A percentile compares a stretch with the other conserved stretches of the same genome.
These are phyloP conservation scores for Pythium vanterpoolii DNA, from an alignment of 352 stramenopile genomes.

Conservation along the genomic window DNA sequence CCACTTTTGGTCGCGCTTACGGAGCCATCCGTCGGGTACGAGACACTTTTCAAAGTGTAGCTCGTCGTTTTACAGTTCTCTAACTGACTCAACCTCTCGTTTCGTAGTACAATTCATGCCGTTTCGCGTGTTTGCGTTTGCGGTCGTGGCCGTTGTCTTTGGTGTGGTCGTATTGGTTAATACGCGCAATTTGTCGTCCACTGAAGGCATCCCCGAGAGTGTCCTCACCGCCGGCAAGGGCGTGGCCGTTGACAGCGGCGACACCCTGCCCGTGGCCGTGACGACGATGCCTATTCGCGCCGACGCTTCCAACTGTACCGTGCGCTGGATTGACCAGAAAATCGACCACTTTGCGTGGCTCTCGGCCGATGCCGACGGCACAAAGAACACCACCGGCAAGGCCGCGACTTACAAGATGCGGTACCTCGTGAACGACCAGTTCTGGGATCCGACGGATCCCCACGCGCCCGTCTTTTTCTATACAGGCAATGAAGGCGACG, in stretches of 20 bases:
- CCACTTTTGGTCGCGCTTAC: conserved; percentile 24
- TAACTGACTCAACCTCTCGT: not conserved
- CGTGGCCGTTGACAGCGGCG: not conserved
- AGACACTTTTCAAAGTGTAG: not conserved
- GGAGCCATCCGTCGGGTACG: conserved; percentile 20
- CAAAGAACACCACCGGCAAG: conserved; percentile 19
- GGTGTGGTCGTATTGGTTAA: conserved; percentile 70
- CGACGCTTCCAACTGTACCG: conserved; percentile 70
- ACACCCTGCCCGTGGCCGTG: not conserved
- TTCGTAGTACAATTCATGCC: conserved; percentile 28
- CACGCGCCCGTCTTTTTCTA: conserved; percentile 76
- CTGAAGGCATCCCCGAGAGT: conserved; percentile 35
- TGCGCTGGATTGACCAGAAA: conserved; percentile 85
- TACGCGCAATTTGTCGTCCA: conserved; percentile 56
- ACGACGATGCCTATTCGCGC: conserved; percentile 29
- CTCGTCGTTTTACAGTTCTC: not conserved
- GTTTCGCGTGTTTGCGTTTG: conserved; percentile 48
- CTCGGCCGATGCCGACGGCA: conserved; percentile 17
- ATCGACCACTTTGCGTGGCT: conserved; percentile 90
- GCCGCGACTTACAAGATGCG: conserved; percentile 78
- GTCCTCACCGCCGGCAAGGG: conserved; percentile 24
- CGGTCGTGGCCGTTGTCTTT: conserved; percentile 40
- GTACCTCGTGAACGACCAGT: conserved; percentile 88
- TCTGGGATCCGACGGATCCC: conserved; percentile 61
- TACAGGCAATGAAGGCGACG: conserved; percentile 63